Conservation (phyloP, 2,329 filamentous ascomycete species). For the Lecanosticta acicola region DNA sequence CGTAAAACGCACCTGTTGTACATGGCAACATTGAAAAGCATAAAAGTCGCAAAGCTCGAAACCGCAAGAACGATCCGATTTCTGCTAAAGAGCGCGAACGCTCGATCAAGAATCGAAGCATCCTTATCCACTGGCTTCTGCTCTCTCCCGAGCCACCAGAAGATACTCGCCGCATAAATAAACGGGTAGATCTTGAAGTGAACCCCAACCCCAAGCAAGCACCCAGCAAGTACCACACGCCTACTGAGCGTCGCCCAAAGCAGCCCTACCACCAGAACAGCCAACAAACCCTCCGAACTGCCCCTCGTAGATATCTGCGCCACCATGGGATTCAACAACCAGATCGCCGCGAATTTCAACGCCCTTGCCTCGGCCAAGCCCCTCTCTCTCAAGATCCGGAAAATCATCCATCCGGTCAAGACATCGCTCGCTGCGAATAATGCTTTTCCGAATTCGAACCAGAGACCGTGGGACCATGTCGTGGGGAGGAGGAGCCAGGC, state of each 20-base stretch:
- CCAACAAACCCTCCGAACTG: conserved; percentile 85
- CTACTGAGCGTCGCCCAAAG: conserved; percentile 72
- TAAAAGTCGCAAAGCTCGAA: conserved; percentile 67
- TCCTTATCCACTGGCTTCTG: conserved; percentile 1
- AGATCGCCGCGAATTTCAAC: conserved; percentile 74
- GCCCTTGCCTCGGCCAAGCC: conserved; percentile 48
- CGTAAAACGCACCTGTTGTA: conserved; percentile 56
- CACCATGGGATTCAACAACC: conserved; percentile 97
- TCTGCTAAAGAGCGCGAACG: conserved; percentile 16
- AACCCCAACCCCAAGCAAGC: conserved; percentile 73
- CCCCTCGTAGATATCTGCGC: conserved; percentile 93
- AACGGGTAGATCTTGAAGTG: conserved; percentile 99
- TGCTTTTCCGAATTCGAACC: conserved; percentile 77
- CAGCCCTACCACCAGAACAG: conserved; percentile 74
- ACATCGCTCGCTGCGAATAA: conserved; percentile 82
- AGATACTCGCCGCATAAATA: conserved; percentile 77
- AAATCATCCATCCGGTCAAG: conserved; percentile 73
- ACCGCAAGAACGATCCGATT: conserved; percentile 53
- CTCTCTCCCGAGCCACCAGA: conserved; percentile 70
- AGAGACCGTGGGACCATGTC: conserved; percentile 52
- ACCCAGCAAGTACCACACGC: conserved; percentile 60
- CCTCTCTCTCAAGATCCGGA: conserved; percentile 49
- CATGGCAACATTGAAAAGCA: conserved; percentile 70
- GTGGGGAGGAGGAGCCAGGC: conserved; percentile 89
- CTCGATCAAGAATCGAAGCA: conserved; percentile 17